Percentiles rank a stretch among this genome's conserved stretches.
Evolutionary conservation across 2,329 filamentous ascomycete genomes (phyloP).

Genomic region (Cercospora beticola): DNA sequence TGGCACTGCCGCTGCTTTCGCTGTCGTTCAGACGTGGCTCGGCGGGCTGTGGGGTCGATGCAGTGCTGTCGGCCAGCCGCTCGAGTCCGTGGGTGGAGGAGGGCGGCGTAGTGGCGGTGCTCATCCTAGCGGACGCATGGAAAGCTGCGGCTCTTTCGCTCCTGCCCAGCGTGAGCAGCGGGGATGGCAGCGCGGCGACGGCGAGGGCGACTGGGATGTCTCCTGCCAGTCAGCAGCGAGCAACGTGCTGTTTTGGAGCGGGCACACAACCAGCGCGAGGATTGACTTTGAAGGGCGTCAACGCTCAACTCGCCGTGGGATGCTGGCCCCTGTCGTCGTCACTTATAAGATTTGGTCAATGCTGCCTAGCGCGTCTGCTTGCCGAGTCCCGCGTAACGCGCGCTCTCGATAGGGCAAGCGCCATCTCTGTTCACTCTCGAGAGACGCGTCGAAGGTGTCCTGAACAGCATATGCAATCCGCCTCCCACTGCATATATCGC

Average conservation of each 20-base stretch:
- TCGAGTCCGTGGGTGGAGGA: not conserved
- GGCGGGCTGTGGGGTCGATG: not conserved
- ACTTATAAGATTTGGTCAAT: not conserved
- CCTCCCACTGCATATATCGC: not conserved
- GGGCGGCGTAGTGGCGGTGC: not conserved
- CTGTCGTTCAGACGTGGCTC: not conserved
- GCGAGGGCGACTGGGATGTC: not conserved
- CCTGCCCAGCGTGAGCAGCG: not conserved
- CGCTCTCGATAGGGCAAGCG: not conserved
- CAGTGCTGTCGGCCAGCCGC: not conserved
- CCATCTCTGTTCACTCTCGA: not conserved
- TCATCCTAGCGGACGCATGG: constrained; percentile 4
- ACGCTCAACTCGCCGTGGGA: not conserved
- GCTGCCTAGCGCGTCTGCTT: not conserved
- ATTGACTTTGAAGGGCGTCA: not conserved
- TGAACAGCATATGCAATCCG: not conserved
- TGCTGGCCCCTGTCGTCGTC: not conserved
- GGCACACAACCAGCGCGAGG: not conserved
- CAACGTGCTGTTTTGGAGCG: not conserved
- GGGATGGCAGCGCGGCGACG: not conserved
- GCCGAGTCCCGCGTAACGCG: not conserved
- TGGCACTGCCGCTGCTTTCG: not conserved
- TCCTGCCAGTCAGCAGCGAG: not conserved
- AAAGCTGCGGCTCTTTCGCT: not conserved
- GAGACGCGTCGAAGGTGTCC: not conserved